Evolutionary conservation across 108 stramenopile genomes (phyloP).

Genomic region (Aurantiochytrium sp.): DNA sequence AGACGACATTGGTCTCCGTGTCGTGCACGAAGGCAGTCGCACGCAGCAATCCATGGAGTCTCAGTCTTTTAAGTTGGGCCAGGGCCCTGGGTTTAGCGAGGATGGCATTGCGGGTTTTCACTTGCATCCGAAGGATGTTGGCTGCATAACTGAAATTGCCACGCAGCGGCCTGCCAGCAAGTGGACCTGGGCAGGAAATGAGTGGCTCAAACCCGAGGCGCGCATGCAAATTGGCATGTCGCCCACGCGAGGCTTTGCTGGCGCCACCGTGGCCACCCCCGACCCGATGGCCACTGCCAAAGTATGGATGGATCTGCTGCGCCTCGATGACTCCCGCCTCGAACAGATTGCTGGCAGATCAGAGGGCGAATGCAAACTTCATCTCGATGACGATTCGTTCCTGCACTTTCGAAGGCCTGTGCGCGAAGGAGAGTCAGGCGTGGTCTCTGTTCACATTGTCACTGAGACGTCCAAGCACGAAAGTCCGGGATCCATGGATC

Average conservation of each 20-base stretch:
- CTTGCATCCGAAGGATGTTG: not conserved
- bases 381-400: not conserved
- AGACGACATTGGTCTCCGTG: not conserved
- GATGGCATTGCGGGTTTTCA: constrained; percentile 17
- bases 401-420: not conserved
- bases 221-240: not conserved
- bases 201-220: not conserved
- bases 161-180: not conserved
- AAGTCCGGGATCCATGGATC: not conserved
- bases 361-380: not conserved
- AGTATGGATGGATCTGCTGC: not conserved
- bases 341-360: not conserved
- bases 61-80: not conserved
- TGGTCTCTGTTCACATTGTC: not conserved
- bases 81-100: not conserved
- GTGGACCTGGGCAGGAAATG: constrained; percentile 9
- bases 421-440: not conserved
- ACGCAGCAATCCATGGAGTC: not conserved
- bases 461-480: not conserved
- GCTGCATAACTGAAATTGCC: not conserved
- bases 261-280: not conserved
- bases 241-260: not conserved
- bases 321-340: not conserved
- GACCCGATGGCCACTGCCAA: not conserved
- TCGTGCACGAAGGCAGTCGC: not conserved